phyloP scores from a whole-genome alignment of 352 stramenopile species.

The Pythium monospermum region DNA sequence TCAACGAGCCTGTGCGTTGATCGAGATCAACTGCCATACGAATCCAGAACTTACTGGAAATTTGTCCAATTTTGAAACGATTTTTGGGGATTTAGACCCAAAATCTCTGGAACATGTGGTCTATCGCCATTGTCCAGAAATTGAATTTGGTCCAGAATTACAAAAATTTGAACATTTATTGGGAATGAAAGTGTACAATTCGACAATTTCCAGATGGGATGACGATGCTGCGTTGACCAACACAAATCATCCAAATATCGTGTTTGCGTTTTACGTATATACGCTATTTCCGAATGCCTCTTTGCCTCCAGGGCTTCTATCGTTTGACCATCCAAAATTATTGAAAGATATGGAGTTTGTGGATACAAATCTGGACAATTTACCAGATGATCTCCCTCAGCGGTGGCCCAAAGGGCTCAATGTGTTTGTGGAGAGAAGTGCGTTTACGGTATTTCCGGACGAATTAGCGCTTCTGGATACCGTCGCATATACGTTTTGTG shows the following conservation, averaged over 20 bases:
- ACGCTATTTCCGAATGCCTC: conserved; percentile 1
- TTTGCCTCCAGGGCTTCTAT: background rate
- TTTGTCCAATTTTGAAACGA: background rate
- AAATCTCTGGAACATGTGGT: conserved; percentile 22
- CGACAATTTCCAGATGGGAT: conserved; percentile 4
- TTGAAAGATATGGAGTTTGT: conserved; percentile 2
- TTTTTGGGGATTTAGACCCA: conserved; percentile 18
- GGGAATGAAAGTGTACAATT: conserved; percentile 12
- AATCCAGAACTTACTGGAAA: conserved; percentile 1
- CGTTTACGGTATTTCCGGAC: background rate
- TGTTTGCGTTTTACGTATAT: background rate
- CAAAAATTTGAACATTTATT: conserved; percentile 18
- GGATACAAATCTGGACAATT: background rate
- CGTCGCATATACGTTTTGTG: background rate
- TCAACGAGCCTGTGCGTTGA: conserved; percentile 1
- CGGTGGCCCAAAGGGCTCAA: background rate
- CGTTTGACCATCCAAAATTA: background rate
- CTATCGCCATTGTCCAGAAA: conserved; percentile 30
- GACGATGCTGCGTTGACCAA: conserved; percentile 10
- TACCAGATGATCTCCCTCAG: background rate
- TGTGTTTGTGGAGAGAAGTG: background rate
- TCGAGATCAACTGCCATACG: conserved; percentile 6
- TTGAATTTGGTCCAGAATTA: conserved; percentile 27
- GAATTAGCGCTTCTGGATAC: background rate
- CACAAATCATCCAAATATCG: background rate